phyloP scores from a whole-genome alignment of 2,329 filamentous ascomycete species.

The Neurospora crassa region DNA sequence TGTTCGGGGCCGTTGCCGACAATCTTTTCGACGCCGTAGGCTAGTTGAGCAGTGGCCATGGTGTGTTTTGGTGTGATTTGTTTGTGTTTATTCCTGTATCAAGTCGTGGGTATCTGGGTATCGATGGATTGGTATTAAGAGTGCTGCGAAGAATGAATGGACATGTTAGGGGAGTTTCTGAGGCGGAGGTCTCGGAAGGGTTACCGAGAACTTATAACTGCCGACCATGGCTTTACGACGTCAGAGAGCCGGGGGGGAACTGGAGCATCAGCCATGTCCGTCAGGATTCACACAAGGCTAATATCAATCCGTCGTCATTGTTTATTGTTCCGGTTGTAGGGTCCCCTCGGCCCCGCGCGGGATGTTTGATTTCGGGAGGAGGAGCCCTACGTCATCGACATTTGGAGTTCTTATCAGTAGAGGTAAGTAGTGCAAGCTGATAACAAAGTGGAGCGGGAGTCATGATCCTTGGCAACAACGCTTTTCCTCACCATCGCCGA shows the following conservation, averaged over 20 bases:
- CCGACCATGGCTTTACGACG: neutral
- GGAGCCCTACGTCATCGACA: neutral
- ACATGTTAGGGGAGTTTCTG: neutral
- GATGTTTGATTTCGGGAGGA: neutral
- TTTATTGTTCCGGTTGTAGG: neutral
- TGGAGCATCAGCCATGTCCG: neutral
- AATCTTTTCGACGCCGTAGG: conserved; percentile 54
- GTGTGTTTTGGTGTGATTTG: conserved; percentile 8
- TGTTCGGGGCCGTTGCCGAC: conserved; percentile 60
- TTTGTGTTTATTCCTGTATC: neutral
- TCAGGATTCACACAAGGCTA: neutral
- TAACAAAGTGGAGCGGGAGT: neutral
- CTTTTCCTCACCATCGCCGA: neutral
- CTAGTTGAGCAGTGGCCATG: conserved; percentile 57
- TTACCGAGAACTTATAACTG: neutral
- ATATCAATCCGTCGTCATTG: neutral
- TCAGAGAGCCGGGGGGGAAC: neutral
- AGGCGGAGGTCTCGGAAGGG: neutral
- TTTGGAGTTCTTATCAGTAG: neutral
- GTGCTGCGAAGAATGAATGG: neutral
- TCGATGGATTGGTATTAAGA: neutral
- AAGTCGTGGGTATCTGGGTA: neutral
- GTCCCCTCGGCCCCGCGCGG: neutral
- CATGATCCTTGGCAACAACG: neutral
- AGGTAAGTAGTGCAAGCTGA: neutral